Evolutionary conservation across 768 basidiomycete species (phyloP), one percentile per base, ranked within the genome.

Genomic region (Boletus subparvulus): DNA sequence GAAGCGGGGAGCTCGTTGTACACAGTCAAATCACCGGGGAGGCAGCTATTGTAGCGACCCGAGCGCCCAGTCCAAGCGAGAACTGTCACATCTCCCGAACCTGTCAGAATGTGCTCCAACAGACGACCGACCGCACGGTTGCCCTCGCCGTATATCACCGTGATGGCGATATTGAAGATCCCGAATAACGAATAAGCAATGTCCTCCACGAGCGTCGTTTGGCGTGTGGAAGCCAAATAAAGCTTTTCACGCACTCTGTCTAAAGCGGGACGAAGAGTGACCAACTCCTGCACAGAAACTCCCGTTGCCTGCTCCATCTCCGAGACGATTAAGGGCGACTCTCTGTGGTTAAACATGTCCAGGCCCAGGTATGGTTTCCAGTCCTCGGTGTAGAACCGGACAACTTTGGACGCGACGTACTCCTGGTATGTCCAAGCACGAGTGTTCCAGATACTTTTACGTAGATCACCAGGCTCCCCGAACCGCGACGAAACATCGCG

Each of bases 361-460:
- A 42, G 8, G 21, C 42, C 42, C 13, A 24, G 21, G 13, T 42
- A 42, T 13, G 12, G 21, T 12, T 42, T 21, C 42, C 42, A 42
- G 10, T 42, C 42, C 21, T 24, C 12, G 21, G 47, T 48, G 10
- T 49, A 44, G 6, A 48, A 48, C 33, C 17, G 46, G 33, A 48
- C 32, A 2, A 2, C 7, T 35, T 43, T 33, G 1, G 54, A 26
- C 2, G 47, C 42, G 2, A 30, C 19, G 4, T 42, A 52, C 44
- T 57, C 56, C 5, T 51, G 55, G 11, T 51, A 56, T 1, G 50
- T 52, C 50, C 55, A 58, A 0, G 12, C 42, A 4, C 59, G 28
- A 2, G 52, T 54, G 11, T 58, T 58, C 56, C 59, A 61, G 1
- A 47, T 2, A 24, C 59, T 58, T 4, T 4, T 6, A 30, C 9